Conservation (phyloP, 306 rosid genomes). For the Alnus glutinosa region DNA sequence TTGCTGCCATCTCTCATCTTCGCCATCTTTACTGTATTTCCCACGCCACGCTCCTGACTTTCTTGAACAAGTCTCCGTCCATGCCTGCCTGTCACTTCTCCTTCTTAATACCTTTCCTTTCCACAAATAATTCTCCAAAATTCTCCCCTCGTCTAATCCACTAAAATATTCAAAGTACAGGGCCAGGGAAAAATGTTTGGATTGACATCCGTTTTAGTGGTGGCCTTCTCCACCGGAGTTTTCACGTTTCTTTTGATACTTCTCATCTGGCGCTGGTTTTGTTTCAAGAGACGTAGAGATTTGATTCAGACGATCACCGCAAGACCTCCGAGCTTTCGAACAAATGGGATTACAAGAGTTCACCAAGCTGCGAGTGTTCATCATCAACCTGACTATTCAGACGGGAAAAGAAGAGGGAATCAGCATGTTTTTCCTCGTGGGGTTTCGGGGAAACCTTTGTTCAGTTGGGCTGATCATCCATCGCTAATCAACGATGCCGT, state of each 20-base stretch:
- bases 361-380: conserved; percentile 23
- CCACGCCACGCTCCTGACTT: conserved; percentile 34
- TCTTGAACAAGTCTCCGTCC: conserved; percentile 57
- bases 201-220: conserved; percentile 35
- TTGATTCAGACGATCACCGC: neutral
- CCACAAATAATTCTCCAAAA: conserved; percentile 1
- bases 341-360: conserved; percentile 19
- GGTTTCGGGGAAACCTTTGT: conserved; percentile 50
- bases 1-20: conserved; percentile 4
- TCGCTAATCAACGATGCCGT: conserved; percentile 73
- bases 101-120: neutral
- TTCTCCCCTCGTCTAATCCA: neutral
- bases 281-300: neutral
- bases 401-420: conserved; percentile 36
- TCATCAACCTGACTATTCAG: conserved; percentile 34
- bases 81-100: conserved; percentile 39
- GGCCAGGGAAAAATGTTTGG: conserved; percentile 38
- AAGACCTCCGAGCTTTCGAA: conserved; percentile 25
- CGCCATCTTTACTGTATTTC: conserved; percentile 9
- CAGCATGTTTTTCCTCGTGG: conserved; percentile 45
- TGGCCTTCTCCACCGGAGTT: conserved; percentile 27
- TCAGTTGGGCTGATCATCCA: conserved; percentile 80
- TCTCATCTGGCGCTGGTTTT: conserved; percentile 26
- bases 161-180: conserved; percentile 3
- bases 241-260: conserved; percentile 18